Base-by-base conservation (phyloP, 164 flowering plant species). In the Taxillus chinensis region DNA sequence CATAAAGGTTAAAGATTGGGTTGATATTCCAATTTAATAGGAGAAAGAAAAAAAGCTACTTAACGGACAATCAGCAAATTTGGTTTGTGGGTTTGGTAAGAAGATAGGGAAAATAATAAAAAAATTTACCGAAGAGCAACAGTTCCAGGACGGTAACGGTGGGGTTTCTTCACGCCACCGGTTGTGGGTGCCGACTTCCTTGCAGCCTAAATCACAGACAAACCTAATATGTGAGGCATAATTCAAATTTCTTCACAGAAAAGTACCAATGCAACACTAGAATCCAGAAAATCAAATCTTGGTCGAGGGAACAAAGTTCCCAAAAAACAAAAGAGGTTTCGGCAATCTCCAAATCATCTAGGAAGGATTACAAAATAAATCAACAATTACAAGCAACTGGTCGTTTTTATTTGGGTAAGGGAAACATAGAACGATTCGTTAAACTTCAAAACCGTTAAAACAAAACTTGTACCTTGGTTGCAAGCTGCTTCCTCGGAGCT, bases 151-250 rank as follows among this genome's bases (percentile, higher is more conserved):
- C 84, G 80, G 54, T 82, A 82, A 45, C 86, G 78, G 52, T 82
- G 84, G 45, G 87, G 87, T 75, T 83, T 83, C 82, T 83, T 83
- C 39, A 83, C 88, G 52, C 86, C 88, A 8, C 88, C 84, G 58
- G 86, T 80, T 14, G 86, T 84, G 9, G 83, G 83, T 4, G 83
- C 83, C 0, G 81, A 80, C 40, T 78, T 78, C 63, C 83, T 76
- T 2, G 85, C 85, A 61, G 85, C 85, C 85, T 83, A 27, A 0
- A 27, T 27, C 27, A 27, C 27, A 27, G 27, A 27, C 27, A 41
- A 41, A 62, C 42, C 37, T 5, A 5, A 46, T 7, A 15, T 60
- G 5, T 50, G 62, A 45, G 62, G 12, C 42, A 46, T 16, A 12
- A 7, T 45, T n/a, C 17, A 48, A 59, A 61, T 55, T 49, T 43